phyloP scores from a whole-genome alignment of 75 land plant species.

The Azolla pinnata region DNA sequence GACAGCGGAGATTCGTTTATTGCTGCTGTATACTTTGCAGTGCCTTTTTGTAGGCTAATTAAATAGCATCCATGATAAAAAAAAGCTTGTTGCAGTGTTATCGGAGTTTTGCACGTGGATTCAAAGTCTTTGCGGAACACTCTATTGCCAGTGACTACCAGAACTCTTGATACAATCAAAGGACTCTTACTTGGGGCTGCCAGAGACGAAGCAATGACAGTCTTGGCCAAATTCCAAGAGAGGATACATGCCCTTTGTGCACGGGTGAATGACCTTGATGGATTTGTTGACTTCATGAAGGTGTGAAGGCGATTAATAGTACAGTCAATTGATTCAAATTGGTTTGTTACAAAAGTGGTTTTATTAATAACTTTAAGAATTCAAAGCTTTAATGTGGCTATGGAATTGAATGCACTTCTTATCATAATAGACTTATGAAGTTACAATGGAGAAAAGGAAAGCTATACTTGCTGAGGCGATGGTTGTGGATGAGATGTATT shows the following conservation, averaged over 20 bases:
- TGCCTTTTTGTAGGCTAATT: neutral
- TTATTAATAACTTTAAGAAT: too few relatives aligned
- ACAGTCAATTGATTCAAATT: too few relatives aligned
- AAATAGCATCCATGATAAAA: neutral
- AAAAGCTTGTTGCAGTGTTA: conserved; percentile 15
- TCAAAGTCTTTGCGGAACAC: conserved; percentile 26
- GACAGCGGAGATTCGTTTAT: too few relatives aligned
- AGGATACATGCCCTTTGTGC: conserved; percentile 17
- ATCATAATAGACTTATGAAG: conserved; percentile 12
- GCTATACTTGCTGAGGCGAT: conserved; percentile 26
- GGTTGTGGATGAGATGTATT: conserved; percentile 31
- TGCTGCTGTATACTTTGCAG: too few relatives aligned
- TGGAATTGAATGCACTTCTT: too few relatives aligned
- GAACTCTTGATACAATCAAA: conserved; percentile 24
- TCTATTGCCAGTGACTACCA: conserved; percentile 24
- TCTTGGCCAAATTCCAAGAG: conserved; percentile 17
- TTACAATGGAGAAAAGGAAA: conserved; percentile 30
- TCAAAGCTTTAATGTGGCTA: too few relatives aligned
- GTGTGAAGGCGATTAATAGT: too few relatives aligned
- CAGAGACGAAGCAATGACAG: conserved; percentile 19
- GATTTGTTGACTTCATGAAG: conserved; percentile 23
- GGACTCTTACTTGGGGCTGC: conserved; percentile 23
- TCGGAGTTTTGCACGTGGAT: conserved; percentile 30
- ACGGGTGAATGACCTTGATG: conserved; percentile 28
- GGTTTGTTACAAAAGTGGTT: too few relatives aligned